Conservation (phyloP, 805 yeast genomes). For the Ogataea salicorniae region DNA sequence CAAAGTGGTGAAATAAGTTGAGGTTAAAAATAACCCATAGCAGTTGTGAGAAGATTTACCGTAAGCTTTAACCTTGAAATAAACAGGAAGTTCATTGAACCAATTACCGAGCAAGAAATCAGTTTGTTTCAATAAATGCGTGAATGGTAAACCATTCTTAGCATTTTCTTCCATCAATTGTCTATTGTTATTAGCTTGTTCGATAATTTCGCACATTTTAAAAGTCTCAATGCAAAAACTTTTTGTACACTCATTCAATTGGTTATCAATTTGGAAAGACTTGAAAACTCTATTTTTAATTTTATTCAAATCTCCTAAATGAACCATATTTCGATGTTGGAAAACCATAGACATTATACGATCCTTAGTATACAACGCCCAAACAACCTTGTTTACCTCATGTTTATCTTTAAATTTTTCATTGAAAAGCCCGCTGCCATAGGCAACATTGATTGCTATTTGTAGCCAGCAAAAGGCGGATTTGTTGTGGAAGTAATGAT, state of each 20-base stretch:
- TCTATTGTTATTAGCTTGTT: no score
- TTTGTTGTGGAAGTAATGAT: conserved; percentile 3
- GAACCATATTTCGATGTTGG: no score
- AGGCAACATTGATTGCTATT: conserved; percentile 4
- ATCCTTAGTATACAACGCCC: conserved; percentile 7
- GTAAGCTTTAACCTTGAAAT: conserved; percentile 2
- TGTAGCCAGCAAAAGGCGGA: conserved; percentile 10
- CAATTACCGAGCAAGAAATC: conserved; percentile 7
- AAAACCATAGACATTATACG: conserved; percentile 1
- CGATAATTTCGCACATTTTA: background rate
- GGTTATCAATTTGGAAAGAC: no score
- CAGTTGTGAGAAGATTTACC: background rate
- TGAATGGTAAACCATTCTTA: background rate
- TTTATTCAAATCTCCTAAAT: no score
- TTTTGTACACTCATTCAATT: background rate
- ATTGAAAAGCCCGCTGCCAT: conserved; percentile 4
- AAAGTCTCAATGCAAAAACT: conserved; percentile 1
- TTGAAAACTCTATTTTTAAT: no score
- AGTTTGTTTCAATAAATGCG: conserved; percentile 5
- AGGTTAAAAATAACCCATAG: conserved; percentile 1
- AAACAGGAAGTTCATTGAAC: conserved; percentile 7
- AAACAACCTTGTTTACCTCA: conserved; percentile 3
- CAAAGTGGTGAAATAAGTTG: conserved; percentile 4
- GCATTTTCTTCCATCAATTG: no score
- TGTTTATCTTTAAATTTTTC: conserved; percentile 1